Evolutionary conservation across 805 yeast genomes (phyloP).

Genomic region (Brettanomyces naardenensis): DNA sequence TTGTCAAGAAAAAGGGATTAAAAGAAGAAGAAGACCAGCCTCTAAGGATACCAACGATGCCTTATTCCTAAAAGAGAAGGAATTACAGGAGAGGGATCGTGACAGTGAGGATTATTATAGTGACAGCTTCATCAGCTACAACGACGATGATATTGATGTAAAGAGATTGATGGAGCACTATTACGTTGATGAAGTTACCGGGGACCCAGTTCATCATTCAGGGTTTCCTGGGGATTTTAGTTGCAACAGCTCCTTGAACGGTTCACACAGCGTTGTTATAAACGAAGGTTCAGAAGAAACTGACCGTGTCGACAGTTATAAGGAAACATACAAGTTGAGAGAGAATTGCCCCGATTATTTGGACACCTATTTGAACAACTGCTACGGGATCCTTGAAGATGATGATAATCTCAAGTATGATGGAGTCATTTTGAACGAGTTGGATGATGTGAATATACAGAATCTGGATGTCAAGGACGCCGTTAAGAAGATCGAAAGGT

Average conservation of each 20-base stretch:
- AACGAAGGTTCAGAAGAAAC: background rate
- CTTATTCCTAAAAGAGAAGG: background rate
- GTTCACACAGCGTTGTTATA: background rate
- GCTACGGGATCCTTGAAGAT: constrained; percentile 7
- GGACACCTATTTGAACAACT: constrained; percentile 3
- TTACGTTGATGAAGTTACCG: constrained; percentile 1
- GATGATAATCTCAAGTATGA: background rate
- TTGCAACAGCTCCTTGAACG: background rate
- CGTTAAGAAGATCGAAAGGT: background rate
- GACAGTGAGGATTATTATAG: constrained; percentile 1
- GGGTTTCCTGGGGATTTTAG: background rate
- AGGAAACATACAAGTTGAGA: background rate
- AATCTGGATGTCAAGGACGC: background rate
- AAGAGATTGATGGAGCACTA: background rate
- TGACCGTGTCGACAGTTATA: background rate
- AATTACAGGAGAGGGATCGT: background rate
- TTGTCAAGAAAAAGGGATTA: background rate
- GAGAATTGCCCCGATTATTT: constrained; percentile 1
- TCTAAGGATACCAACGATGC: background rate
- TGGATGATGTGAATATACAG: background rate
- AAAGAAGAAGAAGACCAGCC: background rate
- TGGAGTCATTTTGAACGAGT: background rate
- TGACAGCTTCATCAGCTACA: background rate
- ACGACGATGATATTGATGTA: background rate
- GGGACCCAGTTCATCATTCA: background rate